Evolutionary conservation across 371 early-diverging fungal species (phyloP).

Genomic region (Umbelopsis sp.): DNA sequence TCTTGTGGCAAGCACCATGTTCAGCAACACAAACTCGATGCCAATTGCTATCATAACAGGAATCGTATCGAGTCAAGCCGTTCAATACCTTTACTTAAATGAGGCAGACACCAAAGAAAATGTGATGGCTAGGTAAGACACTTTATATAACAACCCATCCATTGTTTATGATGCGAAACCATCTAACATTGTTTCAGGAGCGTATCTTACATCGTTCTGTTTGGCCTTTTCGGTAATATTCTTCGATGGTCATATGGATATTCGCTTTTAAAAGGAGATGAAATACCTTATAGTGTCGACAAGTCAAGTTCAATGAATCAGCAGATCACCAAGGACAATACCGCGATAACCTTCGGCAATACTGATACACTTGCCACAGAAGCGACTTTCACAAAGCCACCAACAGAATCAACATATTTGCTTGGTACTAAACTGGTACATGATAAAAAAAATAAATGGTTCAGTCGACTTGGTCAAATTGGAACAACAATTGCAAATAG

Average conservation of each 20-base stretch:
- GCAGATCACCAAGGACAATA: background rate
- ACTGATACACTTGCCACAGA: no score
- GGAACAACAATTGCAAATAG: slow-evolving; percentile 31
- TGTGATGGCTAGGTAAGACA: slow-evolving; percentile 61
- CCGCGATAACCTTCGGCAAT: no score
- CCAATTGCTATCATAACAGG: slow-evolving; percentile 55
- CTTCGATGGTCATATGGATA: slow-evolving; percentile 82
- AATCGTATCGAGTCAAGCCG: slow-evolving; percentile 68
- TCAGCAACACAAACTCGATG: slow-evolving; percentile 73
- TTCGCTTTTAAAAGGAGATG: slow-evolving; percentile 44
- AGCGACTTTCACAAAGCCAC: background rate
- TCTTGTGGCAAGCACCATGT: slow-evolving; percentile 68
- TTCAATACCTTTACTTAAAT: slow-evolving; percentile 61
- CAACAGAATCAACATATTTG: slow-evolving; percentile 1
- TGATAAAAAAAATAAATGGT: slow-evolving; percentile 19
- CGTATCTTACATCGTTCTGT: slow-evolving; percentile 76
- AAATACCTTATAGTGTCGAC: background rate
- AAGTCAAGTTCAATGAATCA: background rate
- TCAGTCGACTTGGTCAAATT: slow-evolving; percentile 18
- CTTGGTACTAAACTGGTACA: slow-evolving; percentile 3
- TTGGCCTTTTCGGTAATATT: slow-evolving; percentile 75
- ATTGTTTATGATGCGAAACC: background rate
- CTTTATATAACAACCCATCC: background rate
- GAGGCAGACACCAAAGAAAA: slow-evolving; percentile 62
- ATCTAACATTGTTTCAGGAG: slow-evolving; percentile 46